phyloP scores from a whole-genome alignment of 495 filamentous ascomycete genomes.

The Penicillium dipodomyicola region DNA sequence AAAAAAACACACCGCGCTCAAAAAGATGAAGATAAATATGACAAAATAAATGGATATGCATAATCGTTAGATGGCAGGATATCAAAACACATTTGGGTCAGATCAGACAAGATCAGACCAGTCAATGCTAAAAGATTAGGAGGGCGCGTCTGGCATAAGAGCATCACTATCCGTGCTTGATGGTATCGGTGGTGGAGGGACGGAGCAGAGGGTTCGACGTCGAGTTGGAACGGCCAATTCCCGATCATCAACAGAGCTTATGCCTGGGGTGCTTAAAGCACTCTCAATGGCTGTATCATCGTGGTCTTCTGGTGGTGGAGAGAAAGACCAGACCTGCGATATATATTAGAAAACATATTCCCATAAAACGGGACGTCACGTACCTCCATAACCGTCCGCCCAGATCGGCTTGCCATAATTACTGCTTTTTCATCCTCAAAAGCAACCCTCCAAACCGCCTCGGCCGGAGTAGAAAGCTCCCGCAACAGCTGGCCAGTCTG shows the following conservation, averaged over 20 bases:
- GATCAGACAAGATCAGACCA: slow-evolving; percentile 7
- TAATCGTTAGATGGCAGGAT: slow-evolving; percentile 27
- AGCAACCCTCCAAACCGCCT: slow-evolving; percentile 95
- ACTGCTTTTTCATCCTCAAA: slow-evolving; percentile 98
- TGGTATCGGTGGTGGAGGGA: slow-evolving; percentile 34
- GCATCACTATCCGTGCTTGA: slow-evolving; percentile 36
- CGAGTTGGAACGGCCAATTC: slow-evolving; percentile 16
- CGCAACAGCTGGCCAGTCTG: slow-evolving; percentile 86
- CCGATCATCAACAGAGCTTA: slow-evolving; percentile 24
- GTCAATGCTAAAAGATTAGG: slow-evolving; percentile 21
- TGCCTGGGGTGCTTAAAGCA: slow-evolving; percentile 39
- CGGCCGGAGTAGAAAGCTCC: slow-evolving; percentile 83
- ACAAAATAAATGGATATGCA: slow-evolving; percentile 26
- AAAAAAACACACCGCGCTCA: slow-evolving; percentile 18
- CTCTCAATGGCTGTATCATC: slow-evolving; percentile 36
- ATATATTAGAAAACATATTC: slow-evolving; percentile 10
- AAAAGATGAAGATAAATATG: slow-evolving; percentile 19
- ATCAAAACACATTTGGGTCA: slow-evolving; percentile 2
- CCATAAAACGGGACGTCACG: slow-evolving; percentile 5
- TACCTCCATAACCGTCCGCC: slow-evolving; percentile 96
- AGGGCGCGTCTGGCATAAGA: slow-evolving; percentile 41
- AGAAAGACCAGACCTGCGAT: slow-evolving; percentile 82
- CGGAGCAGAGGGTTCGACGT: slow-evolving; percentile 31
- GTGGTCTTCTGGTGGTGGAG: slow-evolving; percentile 68
- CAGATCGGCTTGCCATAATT: slow-evolving; percentile 81